Evolutionary conservation across 176 grass and related monocot genomes (phyloP).

Genomic region (Musa troglodytarum): DNA sequence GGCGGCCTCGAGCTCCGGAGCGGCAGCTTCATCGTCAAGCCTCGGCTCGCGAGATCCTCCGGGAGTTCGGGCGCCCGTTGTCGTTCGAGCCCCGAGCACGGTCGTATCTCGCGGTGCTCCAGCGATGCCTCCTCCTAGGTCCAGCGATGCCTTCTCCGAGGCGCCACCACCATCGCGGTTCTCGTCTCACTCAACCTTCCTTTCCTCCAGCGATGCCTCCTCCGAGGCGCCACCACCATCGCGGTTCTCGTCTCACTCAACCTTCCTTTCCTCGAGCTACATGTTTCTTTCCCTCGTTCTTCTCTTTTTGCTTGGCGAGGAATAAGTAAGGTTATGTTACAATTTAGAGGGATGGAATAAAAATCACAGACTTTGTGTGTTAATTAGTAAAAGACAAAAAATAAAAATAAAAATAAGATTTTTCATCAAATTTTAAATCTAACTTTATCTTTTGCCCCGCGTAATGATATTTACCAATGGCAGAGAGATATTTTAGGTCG

Average conservation of each 20-base stretch:
- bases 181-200: not conserved
- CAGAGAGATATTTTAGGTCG: no score
- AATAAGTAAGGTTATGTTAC: no score
- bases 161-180: not conserved
- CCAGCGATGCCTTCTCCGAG: not conserved
- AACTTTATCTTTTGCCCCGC: no score
- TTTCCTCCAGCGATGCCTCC: conserved; percentile 1
- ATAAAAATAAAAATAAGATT: no score
- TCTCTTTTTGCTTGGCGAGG: not conserved
- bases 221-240: not conserved
- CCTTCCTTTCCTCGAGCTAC: not conserved
- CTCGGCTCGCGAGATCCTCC: not conserved
- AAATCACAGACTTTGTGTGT: no score
- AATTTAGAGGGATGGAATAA: no score
- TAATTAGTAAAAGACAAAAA: no score
- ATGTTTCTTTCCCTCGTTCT: not conserved
- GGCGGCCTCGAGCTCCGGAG: not conserved
- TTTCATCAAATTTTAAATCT: no score
- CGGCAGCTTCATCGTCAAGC: not conserved
- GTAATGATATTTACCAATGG: no score
- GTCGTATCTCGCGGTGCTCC: not conserved
- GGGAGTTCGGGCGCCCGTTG: not conserved
- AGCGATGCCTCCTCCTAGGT: not conserved
- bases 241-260: not conserved
- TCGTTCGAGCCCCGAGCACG: not conserved